Percentiles rank a stretch among this genome's conserved stretches.
phyloP scores from a whole-genome alignment of 331 rosid genomes.

The Malus hybrid region DNA sequence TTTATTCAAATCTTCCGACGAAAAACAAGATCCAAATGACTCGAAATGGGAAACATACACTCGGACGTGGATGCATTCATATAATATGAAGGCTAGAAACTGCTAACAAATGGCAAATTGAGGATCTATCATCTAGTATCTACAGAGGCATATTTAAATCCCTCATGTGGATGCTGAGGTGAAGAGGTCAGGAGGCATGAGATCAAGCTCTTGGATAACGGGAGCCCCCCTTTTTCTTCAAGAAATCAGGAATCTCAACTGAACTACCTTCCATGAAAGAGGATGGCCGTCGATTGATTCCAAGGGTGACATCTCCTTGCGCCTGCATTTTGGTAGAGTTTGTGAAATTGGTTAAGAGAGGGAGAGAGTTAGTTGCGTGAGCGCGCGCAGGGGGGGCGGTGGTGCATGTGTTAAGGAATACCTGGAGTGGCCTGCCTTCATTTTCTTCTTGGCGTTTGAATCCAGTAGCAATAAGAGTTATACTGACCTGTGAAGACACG shows the following conservation, averaged over 20 bases:
- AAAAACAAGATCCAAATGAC: neutral
- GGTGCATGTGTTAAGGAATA: conserved; percentile 14
- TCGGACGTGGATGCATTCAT: conserved; percentile 21
- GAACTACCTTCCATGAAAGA: conserved; percentile 59
- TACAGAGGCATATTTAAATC: conserved; percentile 21
- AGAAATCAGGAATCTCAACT: conserved; percentile 92
- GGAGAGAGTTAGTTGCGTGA: neutral
- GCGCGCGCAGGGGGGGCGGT: neutral
- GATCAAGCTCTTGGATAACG: conserved; percentile 78
- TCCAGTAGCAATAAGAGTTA: conserved; percentile 95
- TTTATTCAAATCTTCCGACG: neutral
- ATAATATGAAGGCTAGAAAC: conserved; percentile 24
- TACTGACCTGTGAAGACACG: conserved; percentile 64
- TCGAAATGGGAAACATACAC: neutral
- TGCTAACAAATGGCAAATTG: conserved; percentile 19
- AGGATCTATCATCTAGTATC: conserved; percentile 30
- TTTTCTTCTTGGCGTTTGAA: conserved; percentile 97
- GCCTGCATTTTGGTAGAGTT: conserved; percentile 46
- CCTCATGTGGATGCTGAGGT: conserved; percentile 27
- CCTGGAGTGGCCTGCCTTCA: conserved; percentile 76
- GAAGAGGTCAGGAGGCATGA: conserved; percentile 9
- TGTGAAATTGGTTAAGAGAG: conserved; percentile 7
- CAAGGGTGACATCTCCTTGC: conserved; percentile 55
- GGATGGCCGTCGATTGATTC: conserved; percentile 64
- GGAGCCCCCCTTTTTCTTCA: conserved; percentile 89